Conservation (phyloP, 1,139 yeast genomes). For the Kurtzmaniella quercitrusa region DNA sequence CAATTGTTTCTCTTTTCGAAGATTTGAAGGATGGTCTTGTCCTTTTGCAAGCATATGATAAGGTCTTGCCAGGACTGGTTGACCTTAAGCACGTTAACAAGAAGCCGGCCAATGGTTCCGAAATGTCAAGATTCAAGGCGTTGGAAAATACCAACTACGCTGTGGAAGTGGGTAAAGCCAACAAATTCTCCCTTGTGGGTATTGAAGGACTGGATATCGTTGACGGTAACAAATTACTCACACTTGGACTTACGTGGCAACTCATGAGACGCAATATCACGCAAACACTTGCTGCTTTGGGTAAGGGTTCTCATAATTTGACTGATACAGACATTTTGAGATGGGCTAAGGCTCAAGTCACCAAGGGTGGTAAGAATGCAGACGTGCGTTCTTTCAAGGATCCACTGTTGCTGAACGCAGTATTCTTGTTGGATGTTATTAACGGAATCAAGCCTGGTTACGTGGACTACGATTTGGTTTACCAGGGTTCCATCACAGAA, state of each 20-base stretch:
- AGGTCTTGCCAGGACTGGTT: slow-evolving; percentile 91
- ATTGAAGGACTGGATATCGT: slow-evolving; percentile 97
- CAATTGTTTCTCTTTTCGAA: slow-evolving; percentile 86
- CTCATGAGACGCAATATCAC: slow-evolving; percentile 94
- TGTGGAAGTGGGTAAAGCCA: slow-evolving; percentile 91
- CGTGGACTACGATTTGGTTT: slow-evolving; percentile 90
- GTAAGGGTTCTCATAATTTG: slow-evolving; percentile 59
- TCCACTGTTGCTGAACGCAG: slow-evolving; percentile 67
- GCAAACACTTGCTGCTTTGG: slow-evolving; percentile 70
- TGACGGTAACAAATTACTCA: slow-evolving; percentile 86
- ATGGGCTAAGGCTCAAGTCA: slow-evolving; percentile 89
- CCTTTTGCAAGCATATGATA: slow-evolving; percentile 88
- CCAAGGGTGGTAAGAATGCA: slow-evolving; percentile 73
- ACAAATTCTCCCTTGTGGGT: slow-evolving; percentile 90
- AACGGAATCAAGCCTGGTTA: slow-evolving; percentile 96
- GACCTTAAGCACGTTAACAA: slow-evolving; percentile 78
- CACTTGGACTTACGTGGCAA: slow-evolving; percentile 98
- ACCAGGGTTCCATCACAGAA: slow-evolving; percentile 63
- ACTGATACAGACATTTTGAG: slow-evolving; percentile 81
- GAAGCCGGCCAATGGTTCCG: slow-evolving; percentile 66
- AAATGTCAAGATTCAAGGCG: slow-evolving; percentile 86
- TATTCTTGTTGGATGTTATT: slow-evolving; percentile 82
- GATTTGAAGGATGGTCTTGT: slow-evolving; percentile 93
- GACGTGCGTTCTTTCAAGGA: slow-evolving; percentile 84
- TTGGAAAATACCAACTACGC: slow-evolving; percentile 95